phyloP scores from a whole-genome alignment of 2,329 filamentous ascomycete genomes.

The Venturiaceae sp. region DNA sequence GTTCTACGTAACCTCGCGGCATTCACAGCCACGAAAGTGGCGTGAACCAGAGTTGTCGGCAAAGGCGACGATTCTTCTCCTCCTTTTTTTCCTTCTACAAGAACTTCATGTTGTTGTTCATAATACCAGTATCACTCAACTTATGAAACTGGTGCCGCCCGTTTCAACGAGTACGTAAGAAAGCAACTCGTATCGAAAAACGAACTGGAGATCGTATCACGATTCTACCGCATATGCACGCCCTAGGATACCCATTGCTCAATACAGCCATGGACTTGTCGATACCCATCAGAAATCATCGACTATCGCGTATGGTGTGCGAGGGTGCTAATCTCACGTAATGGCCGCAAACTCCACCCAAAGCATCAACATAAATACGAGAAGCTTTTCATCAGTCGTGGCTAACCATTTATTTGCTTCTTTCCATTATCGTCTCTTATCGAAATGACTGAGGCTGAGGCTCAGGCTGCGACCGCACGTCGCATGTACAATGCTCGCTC shows the following conservation, averaged over 20 bases:
- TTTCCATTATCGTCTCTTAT: too few species aligned
- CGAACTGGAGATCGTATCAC: neutral
- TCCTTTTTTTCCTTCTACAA: too few species aligned
- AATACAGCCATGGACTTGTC: too few species aligned
- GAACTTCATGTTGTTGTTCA: too few species aligned
- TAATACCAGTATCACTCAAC: too few species aligned
- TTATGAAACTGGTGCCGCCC: neutral
- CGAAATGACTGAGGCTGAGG: neutral
- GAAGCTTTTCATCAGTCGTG: too few species aligned
- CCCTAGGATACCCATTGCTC: neutral
- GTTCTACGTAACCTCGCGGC: neutral
- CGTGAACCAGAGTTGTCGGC: neutral
- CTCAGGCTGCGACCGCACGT: neutral
- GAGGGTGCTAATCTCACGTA: neutral
- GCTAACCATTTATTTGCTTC: too few species aligned
- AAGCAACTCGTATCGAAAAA: neutral
- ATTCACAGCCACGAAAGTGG: neutral
- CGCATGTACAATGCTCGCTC: slow-evolving; percentile 12
- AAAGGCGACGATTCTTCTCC: too few species aligned
- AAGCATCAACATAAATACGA: too few species aligned
- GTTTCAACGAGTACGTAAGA: neutral
- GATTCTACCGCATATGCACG: neutral
- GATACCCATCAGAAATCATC: too few species aligned
- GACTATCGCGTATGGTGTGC: neutral
- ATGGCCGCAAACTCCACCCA: neutral